These are phyloP conservation scores for Pyrus bretschneideri DNA, from an alignment of 306 rosid species.

Conservation along the genomic window DNA sequence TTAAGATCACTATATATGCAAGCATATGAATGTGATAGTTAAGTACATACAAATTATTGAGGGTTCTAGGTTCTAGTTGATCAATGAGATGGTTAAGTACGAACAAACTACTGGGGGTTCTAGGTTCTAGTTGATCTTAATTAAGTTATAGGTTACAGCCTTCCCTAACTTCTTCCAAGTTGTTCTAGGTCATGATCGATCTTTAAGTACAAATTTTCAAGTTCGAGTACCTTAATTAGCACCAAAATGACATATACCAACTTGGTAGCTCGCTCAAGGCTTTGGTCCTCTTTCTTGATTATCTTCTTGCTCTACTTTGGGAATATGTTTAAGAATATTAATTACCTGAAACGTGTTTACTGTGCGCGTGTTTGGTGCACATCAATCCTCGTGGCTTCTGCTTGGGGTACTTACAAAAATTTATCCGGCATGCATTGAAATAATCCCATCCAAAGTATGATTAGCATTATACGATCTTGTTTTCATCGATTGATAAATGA, in stretches of 20 bases:
- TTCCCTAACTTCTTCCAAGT: not conserved
- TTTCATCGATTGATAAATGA: no score
- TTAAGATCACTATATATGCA: not conserved
- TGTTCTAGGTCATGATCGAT: not conserved
- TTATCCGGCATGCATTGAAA: no score
- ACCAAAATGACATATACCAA: not conserved
- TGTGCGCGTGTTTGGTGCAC: not conserved
- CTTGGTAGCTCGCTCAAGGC: not conserved
- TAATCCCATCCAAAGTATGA: no score
- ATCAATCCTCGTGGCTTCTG: not conserved
- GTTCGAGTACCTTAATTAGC: not conserved
- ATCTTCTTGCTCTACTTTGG: not conserved
- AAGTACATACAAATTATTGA: not conserved
- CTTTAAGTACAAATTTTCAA: not conserved
- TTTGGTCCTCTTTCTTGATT: not conserved
- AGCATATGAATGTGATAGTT: not conserved
- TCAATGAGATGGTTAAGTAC: no score
- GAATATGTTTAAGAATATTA: not conserved
- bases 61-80: no score
- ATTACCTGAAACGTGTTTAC: not conserved
- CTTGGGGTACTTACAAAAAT: no score
- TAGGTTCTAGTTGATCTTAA: not conserved
- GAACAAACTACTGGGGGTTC: not conserved
- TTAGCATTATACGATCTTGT: no score
- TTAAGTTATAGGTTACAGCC: not conserved